Percentiles rank a stretch among this genome's conserved stretches.
These are phyloP conservation scores for Colletotrichum gloeosporioides DNA, from an alignment of 2,329 filamentous ascomycete genomes.

Conservation along the genomic window DNA sequence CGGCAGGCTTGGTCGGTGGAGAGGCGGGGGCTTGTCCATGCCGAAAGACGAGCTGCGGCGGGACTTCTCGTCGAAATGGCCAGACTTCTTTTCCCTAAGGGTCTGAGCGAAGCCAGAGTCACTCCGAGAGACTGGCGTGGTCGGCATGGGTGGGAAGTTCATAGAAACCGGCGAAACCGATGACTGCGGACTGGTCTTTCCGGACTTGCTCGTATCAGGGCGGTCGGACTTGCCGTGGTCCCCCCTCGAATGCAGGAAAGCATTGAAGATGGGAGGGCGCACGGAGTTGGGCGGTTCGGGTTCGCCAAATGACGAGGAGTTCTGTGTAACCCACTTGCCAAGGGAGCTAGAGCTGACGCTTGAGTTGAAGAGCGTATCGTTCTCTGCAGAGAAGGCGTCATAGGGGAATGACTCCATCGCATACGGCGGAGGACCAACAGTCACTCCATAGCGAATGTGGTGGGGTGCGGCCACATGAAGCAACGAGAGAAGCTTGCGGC, in stretches of 20 bases:
- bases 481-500: slow-evolving; percentile 86
- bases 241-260: slow-evolving; percentile 79
- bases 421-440: slow-evolving; percentile 88
- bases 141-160: slow-evolving; percentile 77
- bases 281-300: slow-evolving; percentile 55
- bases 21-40: slow-evolving; percentile 71
- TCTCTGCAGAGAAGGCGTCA: slow-evolving; percentile 89
- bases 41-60: slow-evolving; percentile 93
- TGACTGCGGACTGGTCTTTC: slow-evolving; percentile 64
- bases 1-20: slow-evolving; percentile 74
- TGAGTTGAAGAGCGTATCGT: slow-evolving; percentile 78
- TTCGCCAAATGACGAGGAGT: slow-evolving; percentile 85
- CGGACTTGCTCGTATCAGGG: slow-evolving; percentile 76
- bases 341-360: slow-evolving; percentile 74
- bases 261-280: slow-evolving; percentile 83
- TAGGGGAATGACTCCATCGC: slow-evolving; percentile 92
- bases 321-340: slow-evolving; percentile 86
- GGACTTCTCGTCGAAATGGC: slow-evolving; percentile 84
- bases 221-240: slow-evolving; percentile 73
- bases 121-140: slow-evolving; percentile 82
- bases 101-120: slow-evolving; percentile 93
- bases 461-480: slow-evolving; percentile 91
- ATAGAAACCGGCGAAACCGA: slow-evolving; percentile 79
- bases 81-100: slow-evolving; percentile 91
- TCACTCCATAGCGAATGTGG: slow-evolving; percentile 84